Evolutionary conservation across 176 grass and related monocot genomes (phyloP).

Genomic region (Avena sativa): DNA sequence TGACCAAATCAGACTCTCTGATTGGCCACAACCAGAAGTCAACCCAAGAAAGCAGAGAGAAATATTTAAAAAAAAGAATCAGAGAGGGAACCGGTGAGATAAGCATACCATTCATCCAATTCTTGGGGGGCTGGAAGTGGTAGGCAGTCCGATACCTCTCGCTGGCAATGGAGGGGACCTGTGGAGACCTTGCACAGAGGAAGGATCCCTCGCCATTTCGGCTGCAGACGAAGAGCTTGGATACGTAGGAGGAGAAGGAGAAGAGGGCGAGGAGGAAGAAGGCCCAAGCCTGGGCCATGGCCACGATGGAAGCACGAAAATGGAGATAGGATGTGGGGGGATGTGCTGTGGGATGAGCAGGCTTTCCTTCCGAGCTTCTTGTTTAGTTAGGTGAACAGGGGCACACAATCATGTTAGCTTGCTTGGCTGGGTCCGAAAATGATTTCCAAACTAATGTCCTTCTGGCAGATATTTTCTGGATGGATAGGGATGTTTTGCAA

Average conservation of each 20-base stretch:
- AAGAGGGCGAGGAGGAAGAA: constrained; percentile 47
- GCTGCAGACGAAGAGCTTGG: not conserved
- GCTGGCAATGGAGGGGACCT: constrained; percentile 58
- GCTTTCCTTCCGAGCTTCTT: not conserved
- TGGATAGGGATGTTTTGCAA: not conserved
- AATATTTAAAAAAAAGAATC: not conserved
- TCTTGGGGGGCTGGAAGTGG: constrained; percentile 79
- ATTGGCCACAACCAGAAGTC: not conserved
- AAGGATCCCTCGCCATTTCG: constrained; percentile 50
- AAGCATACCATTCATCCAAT: constrained; percentile 81
- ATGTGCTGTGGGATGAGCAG: constrained; percentile 18
- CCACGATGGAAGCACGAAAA: constrained; percentile 6
- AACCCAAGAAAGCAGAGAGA: not conserved
- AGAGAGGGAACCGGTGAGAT: not conserved
- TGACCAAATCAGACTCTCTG: not conserved
- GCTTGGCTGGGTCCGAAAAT: not conserved
- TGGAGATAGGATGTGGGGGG: not conserved
- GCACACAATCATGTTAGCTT: not conserved
- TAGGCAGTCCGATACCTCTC: constrained; percentile 61
- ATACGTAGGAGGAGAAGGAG: constrained; percentile 37
- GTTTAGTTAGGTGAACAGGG: not conserved
- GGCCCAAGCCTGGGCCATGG: constrained; percentile 29
- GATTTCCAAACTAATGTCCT: not conserved
- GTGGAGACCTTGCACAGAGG: constrained; percentile 43
- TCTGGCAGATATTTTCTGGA: constrained; percentile 1